These are phyloP conservation scores for Oryza glaberrima DNA, from an alignment of 176 grass and related monocot species.

Conservation along the genomic window DNA sequence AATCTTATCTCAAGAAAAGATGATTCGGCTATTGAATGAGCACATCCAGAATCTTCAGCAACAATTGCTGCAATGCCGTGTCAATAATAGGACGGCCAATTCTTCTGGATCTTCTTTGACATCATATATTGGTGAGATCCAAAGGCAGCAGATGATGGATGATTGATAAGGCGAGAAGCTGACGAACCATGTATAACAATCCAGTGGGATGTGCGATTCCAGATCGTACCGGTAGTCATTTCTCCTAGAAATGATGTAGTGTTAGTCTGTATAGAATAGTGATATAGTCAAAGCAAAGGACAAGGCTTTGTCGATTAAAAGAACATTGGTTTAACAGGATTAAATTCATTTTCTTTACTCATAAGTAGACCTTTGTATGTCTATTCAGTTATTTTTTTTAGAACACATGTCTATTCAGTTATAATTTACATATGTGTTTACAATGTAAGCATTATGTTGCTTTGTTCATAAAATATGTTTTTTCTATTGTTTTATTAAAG, in stretches of 20 bases:
- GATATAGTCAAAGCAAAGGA: constrained; percentile 7
- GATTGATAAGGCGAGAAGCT: constrained; percentile 31
- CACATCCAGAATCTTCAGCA: constrained; percentile 75
- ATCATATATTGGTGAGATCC: constrained; percentile 59
- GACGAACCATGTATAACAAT: neutral
- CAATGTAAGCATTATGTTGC: neutral
- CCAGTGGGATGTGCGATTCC: neutral
- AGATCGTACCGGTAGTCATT: neutral
- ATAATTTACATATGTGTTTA: constrained; percentile 15
- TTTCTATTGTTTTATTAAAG: neutral
- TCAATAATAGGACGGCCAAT: constrained; percentile 55
- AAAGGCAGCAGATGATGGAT: constrained; percentile 65
- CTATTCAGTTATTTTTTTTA: too few species aligned
- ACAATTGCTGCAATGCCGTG: constrained; percentile 65
- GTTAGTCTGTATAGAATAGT: constrained; percentile 34
- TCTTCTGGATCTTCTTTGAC: constrained; percentile 50
- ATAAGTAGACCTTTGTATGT: constrained; percentile 1
- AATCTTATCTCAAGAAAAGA: constrained; percentile 96
- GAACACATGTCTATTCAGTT: too few species aligned
- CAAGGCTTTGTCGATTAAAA: neutral
- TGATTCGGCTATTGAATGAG: constrained; percentile 69
- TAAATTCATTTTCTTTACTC: neutral
- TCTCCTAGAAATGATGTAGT: constrained; percentile 38
- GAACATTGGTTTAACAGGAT: constrained; percentile 7
- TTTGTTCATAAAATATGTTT: neutral